Base-by-base conservation (phyloP, 177 flowering plant species). In the Vitis hybrid region DNA sequence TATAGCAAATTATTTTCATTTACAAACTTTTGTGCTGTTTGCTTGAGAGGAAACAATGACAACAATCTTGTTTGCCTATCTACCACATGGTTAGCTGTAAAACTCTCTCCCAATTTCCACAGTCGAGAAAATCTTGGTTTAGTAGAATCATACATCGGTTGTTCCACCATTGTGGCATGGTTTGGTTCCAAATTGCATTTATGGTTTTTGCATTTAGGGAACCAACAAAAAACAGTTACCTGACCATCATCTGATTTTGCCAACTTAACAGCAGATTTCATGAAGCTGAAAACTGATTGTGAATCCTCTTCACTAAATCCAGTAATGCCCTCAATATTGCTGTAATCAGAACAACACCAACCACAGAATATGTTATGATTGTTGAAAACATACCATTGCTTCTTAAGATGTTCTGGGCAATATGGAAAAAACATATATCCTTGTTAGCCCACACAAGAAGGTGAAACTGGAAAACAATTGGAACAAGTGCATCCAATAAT, bases 321-420 rank as follows among this genome's bases (percentile, higher is more conserved):
- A 73, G 85, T 80, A 61, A 93, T 90, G 62, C 98, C 99, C 62
- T 85, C 90, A 74, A 91, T 87, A 74, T 88, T 91, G 88, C 97
- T 91, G 85, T 51, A 69, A 64, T 65, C 71, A 60, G 48, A 64
- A 75, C 59, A 70, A 64, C n/a, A 56, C 51, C 68, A 29, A 69
- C 45, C 13, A 15, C 11, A 48, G 58, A 62, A 52, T 22, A 50
- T 10, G 22, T 19, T 29, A 26, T 2, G 63, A 66, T 49, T 19
- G 61, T 68, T 18, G 1, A 31, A 22, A 49, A 58, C 56, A 68
- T 1, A 10, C 12, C 14, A 26, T 15, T 49, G 21, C 22, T 53
- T 6, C 11, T n/a, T 7, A 11, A 15, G 21, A 14, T 16, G 15
- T 19, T 16, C 8, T 49, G 45, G 29, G 45, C 45, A 39, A 39